phyloP scores from a whole-genome alignment of 2,329 filamentous ascomycete species.

The Penicillium rolfsii region DNA sequence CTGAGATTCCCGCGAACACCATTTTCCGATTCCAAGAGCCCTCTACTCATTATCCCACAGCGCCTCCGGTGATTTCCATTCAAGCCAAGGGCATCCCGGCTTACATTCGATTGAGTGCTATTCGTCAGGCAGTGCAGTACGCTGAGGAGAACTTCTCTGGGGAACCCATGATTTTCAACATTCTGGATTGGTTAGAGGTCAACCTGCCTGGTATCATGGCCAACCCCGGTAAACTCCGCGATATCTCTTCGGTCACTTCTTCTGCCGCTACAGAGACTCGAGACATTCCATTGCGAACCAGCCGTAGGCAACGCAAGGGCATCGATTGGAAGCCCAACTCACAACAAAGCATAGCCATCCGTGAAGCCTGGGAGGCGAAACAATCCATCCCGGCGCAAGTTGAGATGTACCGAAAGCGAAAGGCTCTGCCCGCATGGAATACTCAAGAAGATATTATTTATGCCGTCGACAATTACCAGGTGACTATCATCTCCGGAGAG shows the following conservation, averaged over 20 bases:
- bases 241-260: conserved; percentile 78
- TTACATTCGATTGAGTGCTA: conserved; percentile 88
- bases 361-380: conserved; percentile 68
- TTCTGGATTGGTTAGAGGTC: conserved; percentile 89
- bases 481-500: conserved; percentile 95
- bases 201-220: conserved; percentile 81
- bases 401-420: conserved; percentile 73
- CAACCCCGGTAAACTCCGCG: conserved; percentile 78
- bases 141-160: conserved; percentile 72
- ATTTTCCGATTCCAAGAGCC: conserved; percentile 71
- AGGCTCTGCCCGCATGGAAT: conserved; percentile 83
- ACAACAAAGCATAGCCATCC: conserved; percentile 60
- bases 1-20: conserved; percentile 50
- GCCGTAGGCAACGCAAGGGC: conserved; percentile 55
- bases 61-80: conserved; percentile 70
- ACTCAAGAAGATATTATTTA: conserved; percentile 75
- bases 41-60: conserved; percentile 68
- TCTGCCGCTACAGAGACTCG: conserved; percentile 35
- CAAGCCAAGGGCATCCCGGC: conserved; percentile 73
- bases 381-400: conserved; percentile 68
- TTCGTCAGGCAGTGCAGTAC: conserved; percentile 74
- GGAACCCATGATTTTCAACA: conserved; percentile 87
- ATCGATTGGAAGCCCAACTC: conserved; percentile 67
- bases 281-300: conserved; percentile 33
- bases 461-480: conserved; percentile 75